Base-by-base conservation (phyloP, 345 rosid species). In the Euphorbia tirucalli region DNA sequence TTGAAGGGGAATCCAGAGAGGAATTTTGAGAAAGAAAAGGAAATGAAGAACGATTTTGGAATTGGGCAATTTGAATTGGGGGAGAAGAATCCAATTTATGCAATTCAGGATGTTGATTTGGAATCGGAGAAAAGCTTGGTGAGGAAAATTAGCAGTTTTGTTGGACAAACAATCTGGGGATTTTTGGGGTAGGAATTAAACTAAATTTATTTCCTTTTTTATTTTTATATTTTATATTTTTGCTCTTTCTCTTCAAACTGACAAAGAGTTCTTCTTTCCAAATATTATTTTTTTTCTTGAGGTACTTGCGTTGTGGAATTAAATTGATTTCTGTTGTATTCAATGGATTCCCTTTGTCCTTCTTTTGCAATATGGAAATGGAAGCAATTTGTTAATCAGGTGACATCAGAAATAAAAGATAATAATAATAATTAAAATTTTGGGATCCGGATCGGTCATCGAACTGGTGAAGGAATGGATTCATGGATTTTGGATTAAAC, bases 121-220 rank as follows among this genome's bases (percentile, higher is more conserved):
- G 82, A 65, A 32, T 27, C 28, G 61, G 80, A 75, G 79, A 77
- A 74, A 68, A 77, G 79, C 8, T 48, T 81, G 24, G 71, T 82
- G 60, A 76, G 74, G 65, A 82, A 80, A 73, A 75, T 80, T 67
- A 63, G 65, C 30, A 66, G 74, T 54, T 83, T 79, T n/a, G 63
- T 85, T 9, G 79, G 79, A 1, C 82, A 83, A 61, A 72, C 48
- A 52, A 64, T 85, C 48, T 77, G 84, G 84, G 74, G 74, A 59
- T 24, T 46, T 65, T 64, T 62, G 77, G 63, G 60, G 16, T 46
- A 43, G 52, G 39, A 18, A 44, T 60, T 74, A 59, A 39, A 32
- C 21, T 22, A 1, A 8, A 28, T 24, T 39, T 24, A 3, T 3
- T 11, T 72, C 35, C 0, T 71, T 0, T 35, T 5, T 30, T 22